Evolutionary conservation across 2,329 filamentous ascomycete species (phyloP), one percentile per base, ranked within the genome.

Genomic region (Trichoderma lentiforme): DNA sequence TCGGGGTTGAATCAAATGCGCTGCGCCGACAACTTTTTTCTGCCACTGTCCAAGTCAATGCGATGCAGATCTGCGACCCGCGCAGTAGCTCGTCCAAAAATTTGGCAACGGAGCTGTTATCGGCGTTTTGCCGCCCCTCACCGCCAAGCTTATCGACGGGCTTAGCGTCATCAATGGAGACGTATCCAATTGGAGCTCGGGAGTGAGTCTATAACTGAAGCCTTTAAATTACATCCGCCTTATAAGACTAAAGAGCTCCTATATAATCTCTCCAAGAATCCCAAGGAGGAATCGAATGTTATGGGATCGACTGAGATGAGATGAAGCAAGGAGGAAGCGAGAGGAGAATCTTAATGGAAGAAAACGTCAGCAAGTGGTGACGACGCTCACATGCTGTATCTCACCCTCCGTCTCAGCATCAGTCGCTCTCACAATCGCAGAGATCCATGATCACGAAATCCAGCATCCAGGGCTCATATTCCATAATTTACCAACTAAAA

Each of bases 71-170:
- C 24, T 51, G 8, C 32, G 34, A 47, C 57, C 26, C 15, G 70
- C 53, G 64, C 39, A n/a, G 32, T 61, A 68, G 58, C 70, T 69
- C 56, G 24, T 70, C 77, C 77, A 80, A 82, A 81, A 76, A 79
- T 81, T 83, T 81, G 78, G 78, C 72, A 73, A 74, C 76, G 62
- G 43, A 53, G 74, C 39, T 73, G 78, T 82, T 83, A 81, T 80
- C 80, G 75, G 30, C 14, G 70, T 82, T 83, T 77, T 83, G 83
- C 82, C 81, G 12, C 3, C 0, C 1, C 9, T 57, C 71, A 84
- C 82, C 82, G 81, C 82, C 74, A 73, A 71, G n/a, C 75, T 80
- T 80, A 79, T 81, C 74, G n/a, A 9, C 12, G 28, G n/a, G 32
- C 47, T 57, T 71, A 57, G 68, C 34, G 58, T 63, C 60, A 71